These are phyloP conservation scores for Evansstolkia leycettana DNA, from an alignment of 495 filamentous ascomycete genomes.

Conservation along the genomic window DNA sequence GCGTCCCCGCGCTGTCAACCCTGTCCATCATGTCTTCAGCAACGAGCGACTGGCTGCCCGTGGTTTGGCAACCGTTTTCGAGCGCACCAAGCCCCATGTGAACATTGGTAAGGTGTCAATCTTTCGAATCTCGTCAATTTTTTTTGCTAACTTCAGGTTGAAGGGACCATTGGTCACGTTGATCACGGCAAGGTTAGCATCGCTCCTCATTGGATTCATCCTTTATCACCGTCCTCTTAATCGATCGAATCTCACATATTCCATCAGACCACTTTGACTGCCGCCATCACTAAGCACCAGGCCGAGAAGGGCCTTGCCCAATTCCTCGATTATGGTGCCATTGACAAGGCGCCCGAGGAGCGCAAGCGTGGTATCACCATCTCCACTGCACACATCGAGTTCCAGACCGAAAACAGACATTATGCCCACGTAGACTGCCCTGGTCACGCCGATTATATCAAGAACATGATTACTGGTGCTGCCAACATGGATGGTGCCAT, in stretches of 20 bases:
- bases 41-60: conserved; percentile 54
- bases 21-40: conserved; percentile 56
- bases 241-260: conserved; percentile 15
- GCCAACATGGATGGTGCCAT: conserved; percentile 97
- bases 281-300: conserved; percentile 96
- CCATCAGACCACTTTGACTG: conserved; percentile 90
- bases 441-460: conserved; percentile 99
- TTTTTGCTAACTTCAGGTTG: conserved; percentile 4
- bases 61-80: conserved; percentile 66
- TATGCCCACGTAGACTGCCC: conserved; percentile 99
- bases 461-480: conserved; percentile 99
- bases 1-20: conserved; percentile 49
- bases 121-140: neutral
- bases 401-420: conserved; percentile 79
- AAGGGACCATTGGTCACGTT: conserved; percentile 96
- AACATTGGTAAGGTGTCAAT: conserved; percentile 64
- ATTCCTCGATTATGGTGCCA: conserved; percentile 93
- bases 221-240: too few species aligned
- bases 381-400: conserved; percentile 96
- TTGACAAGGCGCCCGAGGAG: conserved; percentile 98
- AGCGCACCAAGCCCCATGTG: conserved; percentile 92
- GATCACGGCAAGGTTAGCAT: conserved; percentile 92
- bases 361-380: conserved; percentile 99
- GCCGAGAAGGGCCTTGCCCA: conserved; percentile 82
- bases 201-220: neutral